These are phyloP conservation scores for Stemphylium vesicarium DNA, from an alignment of 2,329 filamentous ascomycete genomes.

Conservation along the genomic window DNA sequence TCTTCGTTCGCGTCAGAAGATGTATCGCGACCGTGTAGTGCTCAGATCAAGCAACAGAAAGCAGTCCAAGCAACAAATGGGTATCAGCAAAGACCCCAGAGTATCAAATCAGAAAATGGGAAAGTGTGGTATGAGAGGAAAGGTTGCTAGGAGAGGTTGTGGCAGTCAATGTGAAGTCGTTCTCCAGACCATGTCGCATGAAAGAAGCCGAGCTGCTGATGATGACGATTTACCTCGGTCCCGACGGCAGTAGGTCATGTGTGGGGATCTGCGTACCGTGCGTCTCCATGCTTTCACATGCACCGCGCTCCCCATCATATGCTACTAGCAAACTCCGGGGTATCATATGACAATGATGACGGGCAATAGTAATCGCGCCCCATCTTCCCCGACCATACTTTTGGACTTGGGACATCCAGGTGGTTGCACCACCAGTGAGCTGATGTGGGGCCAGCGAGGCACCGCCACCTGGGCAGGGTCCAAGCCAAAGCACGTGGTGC, in stretches of 20 bases:
- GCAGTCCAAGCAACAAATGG: conserved; percentile 7
- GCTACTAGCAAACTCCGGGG: not conserved
- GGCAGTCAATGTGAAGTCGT: conserved; percentile 8
- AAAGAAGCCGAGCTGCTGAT: conserved; percentile 18
- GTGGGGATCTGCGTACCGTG: conserved; percentile 14
- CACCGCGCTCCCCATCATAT: not conserved
- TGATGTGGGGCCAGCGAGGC: not conserved
- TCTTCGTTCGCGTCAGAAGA: conserved; percentile 9
- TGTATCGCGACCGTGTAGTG: conserved; percentile 11
- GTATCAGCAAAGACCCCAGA: conserved; percentile 28
- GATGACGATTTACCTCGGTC: conserved; percentile 20
- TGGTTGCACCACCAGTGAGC: not conserved
- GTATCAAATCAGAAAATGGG: conserved; percentile 1
- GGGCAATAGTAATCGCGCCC: not conserved
- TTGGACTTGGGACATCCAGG: no score
- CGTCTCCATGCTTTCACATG: conserved; percentile 15
- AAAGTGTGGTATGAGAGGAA: conserved; percentile 4
- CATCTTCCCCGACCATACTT: not conserved
- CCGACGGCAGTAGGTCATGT: conserved; percentile 20
- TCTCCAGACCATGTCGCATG: conserved; percentile 17
- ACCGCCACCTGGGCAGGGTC: not conserved
- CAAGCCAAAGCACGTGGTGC: not conserved
- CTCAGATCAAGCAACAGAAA: conserved; percentile 6
- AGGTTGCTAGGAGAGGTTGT: conserved; percentile 8
- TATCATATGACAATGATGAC: conserved; percentile 4